Evolutionary conservation across 768 basidiomycete genomes (phyloP).

Genomic region (Phaeotremella fagi): DNA sequence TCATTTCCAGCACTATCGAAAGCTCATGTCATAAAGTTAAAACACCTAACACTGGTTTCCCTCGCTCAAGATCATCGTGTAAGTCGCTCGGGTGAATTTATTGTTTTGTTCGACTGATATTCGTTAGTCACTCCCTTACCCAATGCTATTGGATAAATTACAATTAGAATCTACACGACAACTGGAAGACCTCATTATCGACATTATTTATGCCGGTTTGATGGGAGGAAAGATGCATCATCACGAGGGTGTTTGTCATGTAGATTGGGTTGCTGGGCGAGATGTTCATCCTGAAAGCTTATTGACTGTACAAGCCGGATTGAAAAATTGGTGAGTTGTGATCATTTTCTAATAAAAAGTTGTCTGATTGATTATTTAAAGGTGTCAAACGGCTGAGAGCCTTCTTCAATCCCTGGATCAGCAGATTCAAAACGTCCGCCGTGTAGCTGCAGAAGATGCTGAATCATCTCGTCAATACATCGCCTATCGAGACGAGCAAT

Average conservation of each 20-base stretch:
- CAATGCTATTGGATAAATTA: constrained; percentile 63
- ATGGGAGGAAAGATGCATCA: constrained; percentile 90
- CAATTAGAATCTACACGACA: constrained; percentile 75
- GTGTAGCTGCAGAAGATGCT: not conserved
- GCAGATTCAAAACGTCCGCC: constrained; percentile 54
- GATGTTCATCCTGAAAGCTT: constrained; percentile 55
- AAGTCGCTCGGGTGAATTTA: no score
- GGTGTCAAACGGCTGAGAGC: constrained; percentile 57
- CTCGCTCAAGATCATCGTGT: constrained; percentile 74
- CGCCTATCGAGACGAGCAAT: constrained; percentile 7
- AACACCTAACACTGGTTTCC: constrained; percentile 84
- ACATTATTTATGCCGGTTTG: constrained; percentile 87
- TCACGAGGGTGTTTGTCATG: constrained; percentile 78
- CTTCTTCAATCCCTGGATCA: constrained; percentile 69
- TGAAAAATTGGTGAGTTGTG: constrained; percentile 46
- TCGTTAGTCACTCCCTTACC: constrained; percentile 83
- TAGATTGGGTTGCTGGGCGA: constrained; percentile 87
- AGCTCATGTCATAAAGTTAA: constrained; percentile 78
- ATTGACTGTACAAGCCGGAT: constrained; percentile 13
- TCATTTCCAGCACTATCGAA: constrained; percentile 63
- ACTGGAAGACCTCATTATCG: constrained; percentile 94
- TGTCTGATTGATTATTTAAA: constrained; percentile 4
- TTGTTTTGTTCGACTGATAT: no score
- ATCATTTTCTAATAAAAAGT: no score
- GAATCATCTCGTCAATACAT: constrained; percentile 3